phyloP scores from a whole-genome alignment of 1,139 yeast species.

The Barnettozyma hawaiiensis region DNA sequence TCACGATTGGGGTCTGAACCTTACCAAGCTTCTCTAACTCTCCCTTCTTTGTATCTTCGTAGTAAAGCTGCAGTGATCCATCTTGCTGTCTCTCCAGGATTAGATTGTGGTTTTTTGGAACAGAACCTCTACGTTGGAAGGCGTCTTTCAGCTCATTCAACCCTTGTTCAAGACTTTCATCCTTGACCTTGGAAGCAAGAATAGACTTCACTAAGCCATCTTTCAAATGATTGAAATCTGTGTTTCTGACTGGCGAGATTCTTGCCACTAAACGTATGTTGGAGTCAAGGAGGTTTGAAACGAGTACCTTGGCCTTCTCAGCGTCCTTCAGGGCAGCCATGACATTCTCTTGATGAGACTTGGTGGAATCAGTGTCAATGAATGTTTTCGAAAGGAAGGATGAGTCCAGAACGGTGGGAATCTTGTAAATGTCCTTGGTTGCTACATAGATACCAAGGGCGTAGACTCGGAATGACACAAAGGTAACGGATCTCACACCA shows the following conservation, averaged over 20 bases:
- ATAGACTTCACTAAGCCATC: constrained; percentile 83
- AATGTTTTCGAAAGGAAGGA: constrained; percentile 32
- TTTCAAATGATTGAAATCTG: constrained; percentile 81
- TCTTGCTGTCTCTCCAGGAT: constrained; percentile 42
- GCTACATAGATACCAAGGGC: constrained; percentile 79
- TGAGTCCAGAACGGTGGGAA: constrained; percentile 42
- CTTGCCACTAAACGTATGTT: constrained; percentile 63
- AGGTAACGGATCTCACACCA: constrained; percentile 81
- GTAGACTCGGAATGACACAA: constrained; percentile 77
- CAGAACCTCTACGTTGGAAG: constrained; percentile 52
- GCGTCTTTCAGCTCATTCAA: constrained; percentile 49
- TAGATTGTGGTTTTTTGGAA: constrained; percentile 56
- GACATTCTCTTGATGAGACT: constrained; percentile 43
- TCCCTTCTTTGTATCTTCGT: constrained; percentile 33
- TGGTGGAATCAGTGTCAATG: constrained; percentile 28
- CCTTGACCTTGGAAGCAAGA: constrained; percentile 30
- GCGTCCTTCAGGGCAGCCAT: constrained; percentile 54
- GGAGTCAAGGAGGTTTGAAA: constrained; percentile 52
- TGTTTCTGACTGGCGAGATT: constrained; percentile 80
- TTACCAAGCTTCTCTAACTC: constrained; percentile 36
- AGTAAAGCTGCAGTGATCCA: constrained; percentile 43
- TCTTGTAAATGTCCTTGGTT: constrained; percentile 44
- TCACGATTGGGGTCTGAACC: constrained; percentile 46
- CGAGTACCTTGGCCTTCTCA: constrained; percentile 45
- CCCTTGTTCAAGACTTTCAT: constrained; percentile 40